Evolutionary conservation across 106 monocot species (phyloP).

Genomic region (Dactylorhiza incarnata): DNA sequence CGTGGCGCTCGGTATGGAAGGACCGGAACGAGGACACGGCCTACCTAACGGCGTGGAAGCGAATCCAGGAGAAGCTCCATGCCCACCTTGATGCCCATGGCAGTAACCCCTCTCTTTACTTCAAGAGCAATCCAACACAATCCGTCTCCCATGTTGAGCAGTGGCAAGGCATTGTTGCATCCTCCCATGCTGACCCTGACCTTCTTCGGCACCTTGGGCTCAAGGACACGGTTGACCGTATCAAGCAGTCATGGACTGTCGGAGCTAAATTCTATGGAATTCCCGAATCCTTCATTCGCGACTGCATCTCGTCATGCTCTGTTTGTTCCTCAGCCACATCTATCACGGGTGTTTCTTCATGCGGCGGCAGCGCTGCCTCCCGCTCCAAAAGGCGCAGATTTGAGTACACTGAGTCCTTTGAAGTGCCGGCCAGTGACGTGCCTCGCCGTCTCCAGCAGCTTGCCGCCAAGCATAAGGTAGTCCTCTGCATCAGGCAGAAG

Average conservation of each 20-base stretch:
- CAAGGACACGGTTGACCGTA: conserved; percentile 94
- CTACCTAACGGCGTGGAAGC: conserved; percentile 76
- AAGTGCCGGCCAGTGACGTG: conserved; percentile 84
- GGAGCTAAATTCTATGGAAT: conserved; percentile 98
- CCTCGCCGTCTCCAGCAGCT: conserved; percentile 74
- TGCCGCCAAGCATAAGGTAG: conserved; percentile 91
- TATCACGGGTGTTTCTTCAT: conserved; percentile 1
- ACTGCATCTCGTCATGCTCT: conserved; percentile 70
- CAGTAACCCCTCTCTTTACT: conserved; percentile 41
- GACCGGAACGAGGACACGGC: conserved; percentile 78
- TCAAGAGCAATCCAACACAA: conserved; percentile 74
- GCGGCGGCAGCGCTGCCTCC: conserved; percentile 10
- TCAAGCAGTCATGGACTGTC: conserved; percentile 93
- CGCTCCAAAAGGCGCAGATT: conserved; percentile 66
- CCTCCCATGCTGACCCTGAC: conserved; percentile 80
- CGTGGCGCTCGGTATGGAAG: conserved; percentile 76
- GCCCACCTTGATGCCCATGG: conserved; percentile 33
- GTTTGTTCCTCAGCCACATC: conserved; percentile 42
- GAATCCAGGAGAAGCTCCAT: conserved; percentile 84
- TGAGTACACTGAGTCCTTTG: conserved; percentile 92
- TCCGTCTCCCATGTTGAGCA: conserved; percentile 74
- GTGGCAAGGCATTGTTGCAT: conserved; percentile 81
- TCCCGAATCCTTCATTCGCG: conserved; percentile 84
- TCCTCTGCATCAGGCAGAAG: conserved; percentile 93
- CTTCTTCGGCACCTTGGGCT: conserved; percentile 74